phyloP scores from a whole-genome alignment of 306 rosid species.

The Dalbergia oliveri region DNA sequence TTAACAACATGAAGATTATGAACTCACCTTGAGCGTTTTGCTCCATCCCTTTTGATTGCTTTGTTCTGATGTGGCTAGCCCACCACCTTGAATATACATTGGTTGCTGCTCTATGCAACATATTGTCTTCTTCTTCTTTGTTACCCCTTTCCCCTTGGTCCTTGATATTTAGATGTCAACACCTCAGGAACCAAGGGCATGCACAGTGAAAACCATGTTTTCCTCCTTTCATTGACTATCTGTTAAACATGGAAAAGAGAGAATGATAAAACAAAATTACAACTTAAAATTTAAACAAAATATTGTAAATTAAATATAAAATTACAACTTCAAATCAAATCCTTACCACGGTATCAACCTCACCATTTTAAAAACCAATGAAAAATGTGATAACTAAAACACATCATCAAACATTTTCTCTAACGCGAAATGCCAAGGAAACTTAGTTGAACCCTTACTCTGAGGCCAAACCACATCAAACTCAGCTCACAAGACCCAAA shows the following conservation, averaged over 20 bases:
- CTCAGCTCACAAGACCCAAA: no score
- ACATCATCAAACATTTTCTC: no score
- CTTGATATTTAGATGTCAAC: slow-evolving; percentile 32
- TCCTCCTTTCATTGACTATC: slow-evolving; percentile 33
- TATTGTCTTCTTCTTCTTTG: slow-evolving; percentile 31
- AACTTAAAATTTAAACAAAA: no score
- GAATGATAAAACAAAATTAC: slow-evolving; percentile 19
- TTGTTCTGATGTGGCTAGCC: slow-evolving; percentile 97
- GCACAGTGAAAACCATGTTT: slow-evolving; percentile 45
- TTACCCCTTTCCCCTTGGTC: slow-evolving; percentile 32
- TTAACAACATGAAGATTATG: background rate
- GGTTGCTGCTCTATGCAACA: slow-evolving; percentile 99
- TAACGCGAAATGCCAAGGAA: no score
- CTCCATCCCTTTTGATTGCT: slow-evolving; percentile 99
- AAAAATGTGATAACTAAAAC: no score
- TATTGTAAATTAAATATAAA: no score
- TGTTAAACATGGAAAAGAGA: slow-evolving; percentile 47
- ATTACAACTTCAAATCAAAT: no score
- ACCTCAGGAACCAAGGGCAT: slow-evolving; percentile 44
- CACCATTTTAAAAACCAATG: no score
- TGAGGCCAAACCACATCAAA: no score
- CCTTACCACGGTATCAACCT: no score
- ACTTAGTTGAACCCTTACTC: no score
- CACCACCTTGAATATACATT: slow-evolving; percentile 99
- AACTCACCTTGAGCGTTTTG: slow-evolving; percentile 81